Percentiles rank a stretch among this genome's conserved stretches.
Evolutionary conservation across 2,329 filamentous ascomycete genomes (phyloP).

Genomic region (Fusarium nisikadoi): DNA sequence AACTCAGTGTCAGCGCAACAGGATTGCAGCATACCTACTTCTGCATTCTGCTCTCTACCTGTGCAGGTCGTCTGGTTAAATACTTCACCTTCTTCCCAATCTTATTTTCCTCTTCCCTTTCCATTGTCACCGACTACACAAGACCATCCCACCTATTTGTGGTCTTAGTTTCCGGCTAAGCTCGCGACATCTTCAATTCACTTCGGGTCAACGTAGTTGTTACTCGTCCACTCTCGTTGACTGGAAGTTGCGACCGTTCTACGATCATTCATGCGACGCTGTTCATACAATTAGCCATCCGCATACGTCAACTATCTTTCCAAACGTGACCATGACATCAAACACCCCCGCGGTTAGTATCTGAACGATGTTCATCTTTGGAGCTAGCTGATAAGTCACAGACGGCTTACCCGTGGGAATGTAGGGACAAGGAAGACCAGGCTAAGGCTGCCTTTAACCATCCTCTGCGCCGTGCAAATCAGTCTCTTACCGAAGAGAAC

Average conservation of each 20-base stretch:
- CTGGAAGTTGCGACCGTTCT: background rate
- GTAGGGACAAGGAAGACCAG: slow-evolving; percentile 63
- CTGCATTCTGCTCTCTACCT: background rate
- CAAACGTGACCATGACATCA: slow-evolving; percentile 32
- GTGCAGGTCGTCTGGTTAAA: background rate
- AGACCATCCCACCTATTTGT: background rate
- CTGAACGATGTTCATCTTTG: background rate
- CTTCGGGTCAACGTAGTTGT: background rate
- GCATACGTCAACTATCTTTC: slow-evolving; percentile 15
- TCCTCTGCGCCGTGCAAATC: slow-evolving; percentile 60
- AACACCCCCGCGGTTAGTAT: slow-evolving; percentile 35
- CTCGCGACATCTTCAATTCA: background rate
- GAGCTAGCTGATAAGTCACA: slow-evolving; percentile 31
- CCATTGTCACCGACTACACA: background rate
- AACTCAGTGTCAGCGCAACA: slow-evolving; percentile 35
- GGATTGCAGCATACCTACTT: slow-evolving; percentile 32
- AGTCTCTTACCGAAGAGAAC: slow-evolving; percentile 60
- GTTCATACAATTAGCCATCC: slow-evolving; percentile 5
- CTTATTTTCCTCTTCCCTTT: background rate
- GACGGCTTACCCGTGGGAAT: slow-evolving; percentile 59
- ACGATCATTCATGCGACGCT: background rate
- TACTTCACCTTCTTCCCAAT: background rate
- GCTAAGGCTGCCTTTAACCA: slow-evolving; percentile 60
- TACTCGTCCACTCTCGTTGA: background rate
- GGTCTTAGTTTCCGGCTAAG: background rate